Conservation (phyloP, 345 rosid species). For the Cardamine occulta region DNA sequence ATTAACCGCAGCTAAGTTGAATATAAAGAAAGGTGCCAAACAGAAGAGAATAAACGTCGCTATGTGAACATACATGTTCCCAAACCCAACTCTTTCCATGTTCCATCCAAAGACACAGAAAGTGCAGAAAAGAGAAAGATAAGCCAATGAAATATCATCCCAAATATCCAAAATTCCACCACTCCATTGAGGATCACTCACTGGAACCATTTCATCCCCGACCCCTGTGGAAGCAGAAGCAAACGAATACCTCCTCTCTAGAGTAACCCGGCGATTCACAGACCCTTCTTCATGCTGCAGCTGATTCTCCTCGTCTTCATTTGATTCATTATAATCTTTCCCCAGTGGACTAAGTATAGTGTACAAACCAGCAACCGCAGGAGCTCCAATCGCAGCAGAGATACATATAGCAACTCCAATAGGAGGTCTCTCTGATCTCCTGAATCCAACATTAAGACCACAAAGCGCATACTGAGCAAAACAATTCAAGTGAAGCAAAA, state of each 20-base stretch:
- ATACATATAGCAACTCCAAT: conserved; percentile 84
- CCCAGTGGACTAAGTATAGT: conserved; percentile 84
- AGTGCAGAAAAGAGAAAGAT: conserved; percentile 77
- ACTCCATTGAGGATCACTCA: conserved; percentile 72
- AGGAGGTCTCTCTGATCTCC: conserved; percentile 82
- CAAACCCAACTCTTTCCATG: conserved; percentile 95
- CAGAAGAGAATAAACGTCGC: conserved; percentile 88
- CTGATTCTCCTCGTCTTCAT: conserved; percentile 73
- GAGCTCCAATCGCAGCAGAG: conserved; percentile 84
- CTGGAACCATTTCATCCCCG: conserved; percentile 45
- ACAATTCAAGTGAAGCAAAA: conserved; percentile 83
- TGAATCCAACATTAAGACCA: conserved; percentile 79
- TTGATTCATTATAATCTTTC: conserved; percentile 66
- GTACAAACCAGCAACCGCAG: conserved; percentile 84
- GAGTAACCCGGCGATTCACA: conserved; percentile 41
- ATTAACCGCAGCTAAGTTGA: conserved; percentile 85
- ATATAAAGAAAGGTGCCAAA: conserved; percentile 91
- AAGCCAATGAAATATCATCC: conserved; percentile 86
- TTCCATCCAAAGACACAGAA: conserved; percentile 98
- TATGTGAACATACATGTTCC: conserved; percentile 94
- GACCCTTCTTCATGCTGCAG: conserved; percentile 41
- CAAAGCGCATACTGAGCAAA: conserved; percentile 97
- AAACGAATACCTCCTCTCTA: conserved; percentile 76
- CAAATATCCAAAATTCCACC: conserved; percentile 88
- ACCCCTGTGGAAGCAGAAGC: conserved; percentile 46